phyloP scores from a whole-genome alignment of 331 rosid species.

The Acacia pycnantha region DNA sequence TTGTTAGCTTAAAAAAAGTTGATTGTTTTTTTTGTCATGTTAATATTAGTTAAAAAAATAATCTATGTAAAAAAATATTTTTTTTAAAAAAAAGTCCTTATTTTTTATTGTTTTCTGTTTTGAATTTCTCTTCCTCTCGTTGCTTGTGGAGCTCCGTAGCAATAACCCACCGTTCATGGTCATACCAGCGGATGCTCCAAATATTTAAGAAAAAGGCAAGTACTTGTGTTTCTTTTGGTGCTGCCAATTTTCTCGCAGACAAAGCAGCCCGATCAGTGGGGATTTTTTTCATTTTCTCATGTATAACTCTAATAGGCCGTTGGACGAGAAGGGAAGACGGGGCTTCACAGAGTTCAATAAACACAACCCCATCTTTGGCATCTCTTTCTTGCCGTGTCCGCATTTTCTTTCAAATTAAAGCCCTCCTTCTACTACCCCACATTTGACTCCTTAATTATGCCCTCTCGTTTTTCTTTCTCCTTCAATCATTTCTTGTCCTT shows the following conservation, averaged over 20 bases:
- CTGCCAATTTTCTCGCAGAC: constrained; percentile 4
- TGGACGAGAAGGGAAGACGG: too few relatives aligned
- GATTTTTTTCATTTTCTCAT: too few relatives aligned
- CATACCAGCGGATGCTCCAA: not conserved
- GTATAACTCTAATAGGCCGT: too few relatives aligned
- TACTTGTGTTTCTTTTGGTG: constrained; percentile 4
- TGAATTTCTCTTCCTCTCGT: not conserved
- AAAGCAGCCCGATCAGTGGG: not conserved
- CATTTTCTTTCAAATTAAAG: constrained; percentile 7
- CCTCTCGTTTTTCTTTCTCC: not conserved
- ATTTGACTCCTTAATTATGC: not conserved
- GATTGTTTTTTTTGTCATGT: too few relatives aligned
- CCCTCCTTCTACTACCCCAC: constrained; percentile 1
- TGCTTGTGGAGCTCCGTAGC: not conserved
- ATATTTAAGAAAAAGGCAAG: not conserved
- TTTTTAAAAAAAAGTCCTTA: too few relatives aligned
- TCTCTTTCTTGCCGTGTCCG: constrained; percentile 22
- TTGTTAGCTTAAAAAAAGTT: too few relatives aligned
- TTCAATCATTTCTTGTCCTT: not conserved
- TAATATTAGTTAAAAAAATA: too few relatives aligned
- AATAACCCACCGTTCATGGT: not conserved
- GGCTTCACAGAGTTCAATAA: not conserved
- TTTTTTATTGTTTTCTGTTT: not conserved
- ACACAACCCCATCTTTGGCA: not conserved
- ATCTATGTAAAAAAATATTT: too few relatives aligned